phyloP scores from a whole-genome alignment of 495 filamentous ascomycete species.

The Penicillium psychrofluorescens region DNA sequence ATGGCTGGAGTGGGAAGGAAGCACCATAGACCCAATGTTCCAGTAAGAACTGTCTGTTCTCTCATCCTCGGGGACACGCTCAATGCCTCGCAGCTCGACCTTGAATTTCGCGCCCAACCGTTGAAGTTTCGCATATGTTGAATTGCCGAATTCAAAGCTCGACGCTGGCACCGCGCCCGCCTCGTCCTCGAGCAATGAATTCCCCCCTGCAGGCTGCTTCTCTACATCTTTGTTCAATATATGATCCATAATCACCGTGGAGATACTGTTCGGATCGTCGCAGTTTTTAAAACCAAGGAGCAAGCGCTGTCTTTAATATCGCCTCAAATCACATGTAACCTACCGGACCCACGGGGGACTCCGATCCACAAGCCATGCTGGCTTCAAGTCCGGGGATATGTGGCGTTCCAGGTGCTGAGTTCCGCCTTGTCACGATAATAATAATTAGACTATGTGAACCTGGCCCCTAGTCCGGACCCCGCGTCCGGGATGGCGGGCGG shows the following conservation, averaged over 20 bases:
- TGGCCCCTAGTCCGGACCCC: not conserved
- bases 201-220: constrained; percentile 31
- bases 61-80: constrained; percentile 71
- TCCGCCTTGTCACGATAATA: not conserved
- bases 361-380: constrained; percentile 3
- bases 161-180: constrained; percentile 52
- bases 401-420: not conserved
- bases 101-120: constrained; percentile 61
- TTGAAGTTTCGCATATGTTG: constrained; percentile 59
- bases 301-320: too few species aligned
- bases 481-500: not conserved
- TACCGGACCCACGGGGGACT: constrained; percentile 7
- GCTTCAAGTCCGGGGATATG: too few species aligned
- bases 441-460: too few species aligned
- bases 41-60: constrained; percentile 57
- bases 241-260: not conserved
- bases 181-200: constrained; percentile 20
- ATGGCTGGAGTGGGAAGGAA: constrained; percentile 9
- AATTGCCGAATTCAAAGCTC: constrained; percentile 55
- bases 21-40: constrained; percentile 71
- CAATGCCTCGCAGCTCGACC: constrained; percentile 73
- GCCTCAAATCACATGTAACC: too few species aligned
- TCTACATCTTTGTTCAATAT: constrained; percentile 24
- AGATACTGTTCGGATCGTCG: too few species aligned
- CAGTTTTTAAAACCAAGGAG: too few species aligned